phyloP scores from a whole-genome alignment of 2,329 filamentous ascomycete species.

The Davidsoniella australis region DNA sequence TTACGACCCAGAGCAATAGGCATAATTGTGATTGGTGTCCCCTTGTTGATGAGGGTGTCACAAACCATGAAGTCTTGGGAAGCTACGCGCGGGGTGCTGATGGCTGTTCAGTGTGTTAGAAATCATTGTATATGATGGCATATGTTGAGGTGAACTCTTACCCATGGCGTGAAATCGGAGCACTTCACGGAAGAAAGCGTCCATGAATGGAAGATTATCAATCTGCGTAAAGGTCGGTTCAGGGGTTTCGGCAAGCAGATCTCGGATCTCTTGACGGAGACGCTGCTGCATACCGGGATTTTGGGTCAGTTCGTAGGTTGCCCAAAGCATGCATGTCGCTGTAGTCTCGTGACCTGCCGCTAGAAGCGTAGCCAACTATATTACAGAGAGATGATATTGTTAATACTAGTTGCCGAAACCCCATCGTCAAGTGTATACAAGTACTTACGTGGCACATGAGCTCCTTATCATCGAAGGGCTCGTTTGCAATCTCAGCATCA shows the following conservation, averaged over 20 bases:
- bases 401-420: constrained; percentile 12
- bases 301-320: constrained; percentile 22
- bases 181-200: constrained; percentile 28
- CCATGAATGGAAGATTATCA: constrained; percentile 21
- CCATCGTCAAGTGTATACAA: background rate
- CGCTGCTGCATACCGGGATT: constrained; percentile 22
- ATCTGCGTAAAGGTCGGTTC: constrained; percentile 15
- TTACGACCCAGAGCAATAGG: constrained; percentile 22
- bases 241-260: constrained; percentile 11
- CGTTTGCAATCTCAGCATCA: constrained; percentile 16
- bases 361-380: constrained; percentile 27
- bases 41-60: constrained; percentile 21
- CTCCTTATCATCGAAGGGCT: constrained; percentile 16
- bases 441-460: constrained; percentile 14
- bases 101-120: constrained; percentile 15
- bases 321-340: constrained; percentile 25
- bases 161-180: constrained; percentile 24
- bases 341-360: constrained; percentile 29
- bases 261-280: constrained; percentile 23
- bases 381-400: constrained; percentile 17
- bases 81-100: constrained; percentile 19
- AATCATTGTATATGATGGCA: background rate
- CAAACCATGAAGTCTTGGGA: constrained; percentile 19
- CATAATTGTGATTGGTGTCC: constrained; percentile 21
- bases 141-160: background rate